Percentiles rank a stretch among this genome's conserved stretches.
These are phyloP conservation scores for Rhodotorula paludigena DNA, from an alignment of 768 basidiomycete genomes.

Conservation along the genomic window DNA sequence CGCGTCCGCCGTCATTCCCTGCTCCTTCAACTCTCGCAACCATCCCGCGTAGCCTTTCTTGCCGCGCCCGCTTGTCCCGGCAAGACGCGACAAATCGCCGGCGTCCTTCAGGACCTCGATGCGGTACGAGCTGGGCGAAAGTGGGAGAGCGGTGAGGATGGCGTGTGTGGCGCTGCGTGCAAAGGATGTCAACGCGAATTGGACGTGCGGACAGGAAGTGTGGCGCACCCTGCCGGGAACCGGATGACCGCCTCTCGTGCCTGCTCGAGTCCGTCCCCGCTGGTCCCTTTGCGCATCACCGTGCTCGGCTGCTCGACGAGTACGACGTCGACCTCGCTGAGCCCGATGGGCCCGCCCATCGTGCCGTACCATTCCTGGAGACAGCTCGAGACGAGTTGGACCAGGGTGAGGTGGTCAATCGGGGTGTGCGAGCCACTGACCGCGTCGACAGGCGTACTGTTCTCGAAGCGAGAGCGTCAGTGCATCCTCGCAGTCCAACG, in stretches of 20 bases:
- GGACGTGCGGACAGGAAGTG: background rate
- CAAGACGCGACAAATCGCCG: background rate
- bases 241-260: slow-evolving; percentile 3
- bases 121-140: background rate
- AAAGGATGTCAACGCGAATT: background rate
- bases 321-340: slow-evolving; percentile 6
- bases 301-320: background rate
- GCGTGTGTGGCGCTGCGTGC: slow-evolving; percentile 7
- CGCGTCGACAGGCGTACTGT: background rate
- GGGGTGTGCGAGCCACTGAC: background rate
- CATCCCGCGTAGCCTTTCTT: background rate
- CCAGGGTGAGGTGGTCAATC: background rate
- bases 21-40: background rate
- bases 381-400: background rate
- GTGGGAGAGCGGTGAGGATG: slow-evolving; percentile 24
- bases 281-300: too few relatives aligned
- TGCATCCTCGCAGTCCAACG: background rate
- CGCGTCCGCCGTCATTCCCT: background rate
- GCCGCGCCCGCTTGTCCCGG: background rate
- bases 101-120: background rate
- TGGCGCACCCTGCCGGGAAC: slow-evolving; percentile 22
- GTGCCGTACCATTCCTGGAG: slow-evolving; percentile 16
- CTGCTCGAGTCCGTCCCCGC: too few relatives aligned
- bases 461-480: too few relatives aligned
- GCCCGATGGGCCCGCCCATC: slow-evolving; percentile 15